Conservation (phyloP, 495 filamentous ascomycete genomes). For the Poronia punctata region DNA sequence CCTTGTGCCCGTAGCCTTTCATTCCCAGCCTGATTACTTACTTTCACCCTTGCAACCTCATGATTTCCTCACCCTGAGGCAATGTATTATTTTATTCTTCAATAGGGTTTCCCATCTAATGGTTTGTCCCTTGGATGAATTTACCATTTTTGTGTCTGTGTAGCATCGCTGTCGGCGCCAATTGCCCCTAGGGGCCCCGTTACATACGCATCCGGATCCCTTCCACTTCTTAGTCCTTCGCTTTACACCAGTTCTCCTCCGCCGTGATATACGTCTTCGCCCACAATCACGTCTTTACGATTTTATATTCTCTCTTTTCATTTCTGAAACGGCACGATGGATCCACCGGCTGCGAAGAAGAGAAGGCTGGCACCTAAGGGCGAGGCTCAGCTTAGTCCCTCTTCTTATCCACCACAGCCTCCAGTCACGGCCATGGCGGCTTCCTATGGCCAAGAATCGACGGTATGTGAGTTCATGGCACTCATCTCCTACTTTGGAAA, state of each 20-base stretch:
- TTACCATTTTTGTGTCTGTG: slow-evolving; percentile 6
- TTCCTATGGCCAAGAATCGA: slow-evolving; percentile 21
- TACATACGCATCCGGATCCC: neutral
- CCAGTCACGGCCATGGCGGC: slow-evolving; percentile 2
- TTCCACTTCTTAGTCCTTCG: neutral
- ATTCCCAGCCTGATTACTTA: slow-evolving; percentile 24
- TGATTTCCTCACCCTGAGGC: too few relatives aligned
- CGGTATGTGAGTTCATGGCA: slow-evolving; percentile 20
- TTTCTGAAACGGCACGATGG: slow-evolving; percentile 16
- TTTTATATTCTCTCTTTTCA: neutral
- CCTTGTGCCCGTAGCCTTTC: slow-evolving; percentile 22
- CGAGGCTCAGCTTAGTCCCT: slow-evolving; percentile 26
- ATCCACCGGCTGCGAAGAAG: slow-evolving; percentile 29
- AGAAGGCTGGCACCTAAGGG: slow-evolving; percentile 31
- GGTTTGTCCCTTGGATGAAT: slow-evolving; percentile 11
- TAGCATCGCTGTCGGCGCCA: slow-evolving; percentile 6
- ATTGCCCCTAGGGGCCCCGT: slow-evolving; percentile 10
- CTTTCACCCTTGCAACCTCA: slow-evolving; percentile 16
- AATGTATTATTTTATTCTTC: too few relatives aligned
- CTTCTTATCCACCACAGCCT: slow-evolving; percentile 13
- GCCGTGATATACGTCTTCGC: neutral
- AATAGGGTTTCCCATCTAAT: slow-evolving; percentile 3
- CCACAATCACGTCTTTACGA: neutral
- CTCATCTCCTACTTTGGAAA: slow-evolving; percentile 11
- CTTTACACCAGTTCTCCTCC: neutral